A percentile compares a stretch with the other conserved stretches of the same genome.
These are phyloP conservation scores for Metrosideros polymorpha DNA, from an alignment of 441 rosid species.

Conservation along the genomic window DNA sequence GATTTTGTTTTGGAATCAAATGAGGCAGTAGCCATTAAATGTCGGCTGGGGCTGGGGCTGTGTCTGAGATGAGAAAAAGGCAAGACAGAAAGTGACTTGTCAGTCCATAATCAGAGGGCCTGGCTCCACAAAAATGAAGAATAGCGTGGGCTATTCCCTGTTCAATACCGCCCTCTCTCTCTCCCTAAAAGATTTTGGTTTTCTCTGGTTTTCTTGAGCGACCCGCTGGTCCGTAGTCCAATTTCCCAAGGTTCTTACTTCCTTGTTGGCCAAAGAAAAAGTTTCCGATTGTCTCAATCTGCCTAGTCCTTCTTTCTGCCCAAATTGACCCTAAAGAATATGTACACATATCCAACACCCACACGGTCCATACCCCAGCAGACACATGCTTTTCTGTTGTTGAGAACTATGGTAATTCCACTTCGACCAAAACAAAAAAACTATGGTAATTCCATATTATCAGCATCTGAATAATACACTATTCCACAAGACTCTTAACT, in stretches of 20 bases:
- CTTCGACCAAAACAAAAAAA: too few relatives aligned
- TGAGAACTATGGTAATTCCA: neutral
- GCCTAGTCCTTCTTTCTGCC: neutral
- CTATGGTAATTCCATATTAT: neutral
- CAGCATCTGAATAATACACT: neutral
- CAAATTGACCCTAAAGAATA: neutral
- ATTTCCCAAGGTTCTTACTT: neutral
- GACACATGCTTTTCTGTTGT: neutral
- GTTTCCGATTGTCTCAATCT: neutral
- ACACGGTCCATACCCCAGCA: neutral
- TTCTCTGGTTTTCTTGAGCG: neutral
- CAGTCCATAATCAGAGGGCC: neutral
- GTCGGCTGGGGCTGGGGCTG: neutral
- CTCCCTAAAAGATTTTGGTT: neutral
- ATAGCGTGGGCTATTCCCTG: neutral
- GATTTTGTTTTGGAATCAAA: neutral
- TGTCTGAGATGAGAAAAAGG: neutral
- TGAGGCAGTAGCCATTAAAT: neutral
- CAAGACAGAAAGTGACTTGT: conserved; percentile 3
- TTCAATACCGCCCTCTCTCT: neutral
- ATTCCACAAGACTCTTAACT: neutral
- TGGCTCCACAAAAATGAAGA: neutral
- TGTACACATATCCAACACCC: neutral
- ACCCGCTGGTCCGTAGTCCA: neutral
- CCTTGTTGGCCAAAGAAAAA: neutral